Percentiles rank a stretch among this genome's conserved stretches.
Conservation (phyloP, 257 asterid genomes). For the Forsythia suspensa region DNA sequence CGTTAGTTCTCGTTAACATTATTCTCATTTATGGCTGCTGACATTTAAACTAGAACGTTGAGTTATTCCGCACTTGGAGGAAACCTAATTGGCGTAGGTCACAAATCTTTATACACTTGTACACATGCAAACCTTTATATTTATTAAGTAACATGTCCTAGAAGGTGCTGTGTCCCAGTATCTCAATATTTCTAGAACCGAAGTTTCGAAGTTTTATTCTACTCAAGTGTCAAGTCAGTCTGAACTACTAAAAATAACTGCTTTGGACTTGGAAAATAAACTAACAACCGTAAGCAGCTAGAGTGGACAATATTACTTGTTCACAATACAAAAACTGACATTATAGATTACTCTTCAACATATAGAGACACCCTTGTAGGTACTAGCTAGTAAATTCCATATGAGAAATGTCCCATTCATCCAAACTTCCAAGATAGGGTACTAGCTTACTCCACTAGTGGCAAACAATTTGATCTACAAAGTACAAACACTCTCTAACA, state of each 20-base stretch:
- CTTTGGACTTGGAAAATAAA: background rate
- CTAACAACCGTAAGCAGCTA: background rate
- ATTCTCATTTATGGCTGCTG: background rate
- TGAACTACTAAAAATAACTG: background rate
- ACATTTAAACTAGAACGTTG: background rate
- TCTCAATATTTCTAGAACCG: background rate
- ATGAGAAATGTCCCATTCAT: constrained; percentile 1
- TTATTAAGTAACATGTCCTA: background rate
- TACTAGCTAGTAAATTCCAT: background rate
- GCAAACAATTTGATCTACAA: constrained; percentile 7
- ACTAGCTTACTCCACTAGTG: constrained; percentile 1
- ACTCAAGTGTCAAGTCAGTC: background rate
- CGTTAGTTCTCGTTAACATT: background rate
- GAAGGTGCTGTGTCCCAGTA: background rate
- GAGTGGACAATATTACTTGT: background rate
- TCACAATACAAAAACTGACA: background rate
- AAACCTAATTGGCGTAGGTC: background rate
- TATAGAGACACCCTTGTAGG: background rate
- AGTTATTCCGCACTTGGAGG: background rate
- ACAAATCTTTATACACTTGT: background rate
- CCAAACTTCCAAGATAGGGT: constrained; percentile 10
- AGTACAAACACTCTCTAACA: background rate
- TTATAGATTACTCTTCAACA: background rate
- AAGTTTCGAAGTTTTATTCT: background rate
- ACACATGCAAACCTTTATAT: background rate